phyloP scores from a whole-genome alignment of 345 rosid species.

The Chamaenerion angustifolium region DNA sequence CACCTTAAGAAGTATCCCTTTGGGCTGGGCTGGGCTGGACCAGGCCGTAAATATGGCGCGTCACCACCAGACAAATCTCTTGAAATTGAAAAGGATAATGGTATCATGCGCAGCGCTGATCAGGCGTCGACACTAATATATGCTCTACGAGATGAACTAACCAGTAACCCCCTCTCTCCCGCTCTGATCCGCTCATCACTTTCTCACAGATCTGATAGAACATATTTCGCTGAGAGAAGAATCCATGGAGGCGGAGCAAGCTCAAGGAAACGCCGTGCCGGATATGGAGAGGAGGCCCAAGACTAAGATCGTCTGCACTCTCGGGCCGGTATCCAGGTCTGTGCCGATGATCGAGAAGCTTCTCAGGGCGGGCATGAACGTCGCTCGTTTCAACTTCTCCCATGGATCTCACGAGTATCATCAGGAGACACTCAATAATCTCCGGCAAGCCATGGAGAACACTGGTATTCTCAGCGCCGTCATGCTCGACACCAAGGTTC shows the following conservation, averaged over 20 bases:
- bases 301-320: conserved; percentile 93
- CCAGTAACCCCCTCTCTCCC: too few relatives aligned
- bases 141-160: too few relatives aligned
- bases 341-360: conserved; percentile 74
- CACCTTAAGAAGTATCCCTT: too few relatives aligned
- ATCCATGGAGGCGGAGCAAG: not conserved
- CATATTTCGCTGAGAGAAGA: too few relatives aligned
- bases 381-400: conserved; percentile 93
- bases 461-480: conserved; percentile 92
- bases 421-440: conserved; percentile 88
- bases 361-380: conserved; percentile 86
- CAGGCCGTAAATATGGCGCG: too few relatives aligned
- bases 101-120: too few relatives aligned
- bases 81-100: too few relatives aligned
- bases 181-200: too few relatives aligned
- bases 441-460: conserved; percentile 64
- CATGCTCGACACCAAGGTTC: conserved; percentile 93
- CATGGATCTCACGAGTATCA: conserved; percentile 94
- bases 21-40: too few relatives aligned
- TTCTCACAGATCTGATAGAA: too few relatives aligned
- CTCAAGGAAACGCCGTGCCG: conserved; percentile 1
- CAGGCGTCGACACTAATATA: too few relatives aligned
- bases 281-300: conserved; percentile 49
- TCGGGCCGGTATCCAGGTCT: conserved; percentile 87
- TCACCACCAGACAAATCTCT: too few relatives aligned